Evolutionary conservation across 495 filamentous ascomycete species (phyloP), one percentile per base, ranked within the genome.

Genomic region (Penicillium subrubescens): DNA sequence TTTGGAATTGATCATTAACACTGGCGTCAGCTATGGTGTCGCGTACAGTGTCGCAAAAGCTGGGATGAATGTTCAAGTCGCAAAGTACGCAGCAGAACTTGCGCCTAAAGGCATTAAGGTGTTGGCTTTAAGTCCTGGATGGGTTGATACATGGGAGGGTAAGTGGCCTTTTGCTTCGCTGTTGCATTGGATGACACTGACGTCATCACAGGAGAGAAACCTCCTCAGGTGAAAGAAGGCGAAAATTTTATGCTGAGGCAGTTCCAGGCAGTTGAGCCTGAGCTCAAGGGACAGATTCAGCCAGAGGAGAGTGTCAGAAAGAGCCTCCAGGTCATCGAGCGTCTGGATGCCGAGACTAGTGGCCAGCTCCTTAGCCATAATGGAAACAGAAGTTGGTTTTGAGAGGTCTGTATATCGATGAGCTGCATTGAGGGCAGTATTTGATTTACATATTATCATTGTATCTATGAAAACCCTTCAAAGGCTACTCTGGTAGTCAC

Each of bases 1-100:
- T 59, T 10, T 83, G 41, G 76, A 81, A 57, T 61, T 81, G 1
- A 73, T 76, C 50, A 68, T 73, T 4, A 73, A 72, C 29, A 75
- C 44, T 48, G 69, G 65, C 1, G 41, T 78, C 27, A 66, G 67
- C 23, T 51, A 60, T 51, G 58, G 55, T 35, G 66, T 74, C 12
- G 51, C 70, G 37, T 82, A 81, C 64, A 67, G 73, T 6, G 63
- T 71, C 27, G 68, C 70, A 27, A 84, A 84, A 59, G 76, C 77
- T 3, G 78, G 72, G 2, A 65, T 77, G 67, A 83, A 84, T 64
- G 65, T 81, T 7, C 64, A 72, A n/a, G 74, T 78, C 29, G 77
- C 76, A 58, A 82, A 82, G 65, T 82, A 76, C 61, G 70, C 70
- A 11, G 69, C 62, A 19, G 71, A 75, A 43, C 67, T 74, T 35